These are phyloP conservation scores for Rhamnella rubrinervis DNA, from an alignment of 331 rosid species.

Conservation along the genomic window DNA sequence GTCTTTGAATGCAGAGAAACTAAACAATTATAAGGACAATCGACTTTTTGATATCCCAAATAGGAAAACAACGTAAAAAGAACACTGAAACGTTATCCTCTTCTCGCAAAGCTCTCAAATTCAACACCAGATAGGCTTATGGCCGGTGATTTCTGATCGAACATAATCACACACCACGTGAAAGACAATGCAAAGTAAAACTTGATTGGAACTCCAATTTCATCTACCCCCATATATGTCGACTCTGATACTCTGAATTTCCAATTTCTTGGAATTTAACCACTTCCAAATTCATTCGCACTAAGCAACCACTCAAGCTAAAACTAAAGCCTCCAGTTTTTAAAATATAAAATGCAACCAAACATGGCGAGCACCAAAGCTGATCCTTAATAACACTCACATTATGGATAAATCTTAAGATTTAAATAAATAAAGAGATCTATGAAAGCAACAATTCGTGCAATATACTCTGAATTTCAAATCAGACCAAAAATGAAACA, in stretches of 20 bases:
- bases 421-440: neutral
- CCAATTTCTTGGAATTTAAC: too few relatives aligned
- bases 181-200: neutral
- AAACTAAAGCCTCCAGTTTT: neutral
- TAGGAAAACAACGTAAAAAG: neutral
- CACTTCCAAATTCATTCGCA: too few relatives aligned
- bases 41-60: neutral
- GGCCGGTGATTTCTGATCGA: neutral
- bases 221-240: neutral
- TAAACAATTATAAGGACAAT: neutral
- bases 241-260: too few relatives aligned
- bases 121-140: too few relatives aligned
- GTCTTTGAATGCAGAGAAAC: too few relatives aligned
- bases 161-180: neutral
- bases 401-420: neutral
- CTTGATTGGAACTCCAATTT: neutral
- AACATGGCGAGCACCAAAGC: too few relatives aligned
- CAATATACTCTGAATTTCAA: neutral
- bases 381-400: too few relatives aligned
- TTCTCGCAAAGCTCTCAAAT: neutral
- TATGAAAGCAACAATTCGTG: neutral
- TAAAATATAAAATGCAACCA: too few relatives aligned
- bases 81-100: neutral
- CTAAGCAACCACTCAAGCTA: neutral
- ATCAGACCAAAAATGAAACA: neutral